These are phyloP conservation scores for Pueraria montana DNA, from an alignment of 306 rosid species.

Conservation along the genomic window DNA sequence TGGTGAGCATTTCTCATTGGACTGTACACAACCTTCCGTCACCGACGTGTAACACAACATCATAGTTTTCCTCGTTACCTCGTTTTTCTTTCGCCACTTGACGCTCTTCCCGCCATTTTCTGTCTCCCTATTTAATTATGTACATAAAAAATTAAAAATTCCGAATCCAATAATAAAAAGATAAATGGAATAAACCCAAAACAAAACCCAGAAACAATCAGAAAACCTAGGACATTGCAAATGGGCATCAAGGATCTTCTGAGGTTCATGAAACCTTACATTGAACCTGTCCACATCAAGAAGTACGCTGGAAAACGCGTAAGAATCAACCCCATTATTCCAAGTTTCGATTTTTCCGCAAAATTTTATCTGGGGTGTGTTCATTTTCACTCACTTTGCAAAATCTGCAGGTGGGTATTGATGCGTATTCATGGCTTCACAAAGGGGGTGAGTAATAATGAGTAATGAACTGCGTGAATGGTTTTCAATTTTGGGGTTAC, in stretches of 20 bases:
- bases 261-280: conserved; percentile 88
- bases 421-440: conserved; percentile 98
- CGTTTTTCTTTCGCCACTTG: conserved; percentile 48
- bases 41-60: neutral
- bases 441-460: conserved; percentile 78
- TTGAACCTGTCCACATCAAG: conserved; percentile 71
- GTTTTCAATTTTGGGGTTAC: neutral
- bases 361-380: conserved; percentile 14
- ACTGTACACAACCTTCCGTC: neutral
- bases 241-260: conserved; percentile 99
- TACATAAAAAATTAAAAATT: conserved; percentile 4
- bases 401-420: conserved; percentile 89
- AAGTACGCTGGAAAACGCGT: conserved; percentile 88
- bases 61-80: conserved; percentile 29
- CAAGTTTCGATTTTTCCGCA: conserved; percentile 39
- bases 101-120: conserved; percentile 77
- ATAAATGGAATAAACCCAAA: conserved; percentile 43
- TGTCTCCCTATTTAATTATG: neutral
- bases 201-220: conserved; percentile 46
- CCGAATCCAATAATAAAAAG: neutral
- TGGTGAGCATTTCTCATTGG: neutral
- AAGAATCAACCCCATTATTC: conserved; percentile 22
- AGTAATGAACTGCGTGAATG: neutral
- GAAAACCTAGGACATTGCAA: conserved; percentile 23
- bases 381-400: neutral